These are phyloP conservation scores for Aquilaria agallochum DNA, from an alignment of 441 rosid species.

Conservation along the genomic window DNA sequence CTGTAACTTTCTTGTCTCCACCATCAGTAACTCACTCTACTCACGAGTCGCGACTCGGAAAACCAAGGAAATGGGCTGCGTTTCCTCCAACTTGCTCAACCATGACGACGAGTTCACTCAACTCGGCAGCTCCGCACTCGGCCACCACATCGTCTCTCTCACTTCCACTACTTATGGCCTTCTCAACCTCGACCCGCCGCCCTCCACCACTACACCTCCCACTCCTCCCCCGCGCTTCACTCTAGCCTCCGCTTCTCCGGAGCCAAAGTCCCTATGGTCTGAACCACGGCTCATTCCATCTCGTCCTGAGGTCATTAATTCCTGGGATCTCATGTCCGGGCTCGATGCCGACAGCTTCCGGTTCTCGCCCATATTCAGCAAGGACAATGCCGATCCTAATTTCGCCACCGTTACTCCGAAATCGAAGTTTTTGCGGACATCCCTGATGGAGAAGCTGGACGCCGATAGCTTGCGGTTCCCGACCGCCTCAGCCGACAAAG, in stretches of 20 bases:
- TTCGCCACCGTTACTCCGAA: conserved; percentile 2
- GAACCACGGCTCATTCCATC: conserved; percentile 31
- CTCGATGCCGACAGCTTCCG: conserved; percentile 81
- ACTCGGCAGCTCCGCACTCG: conserved; percentile 57
- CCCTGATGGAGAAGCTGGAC: conserved; percentile 6
- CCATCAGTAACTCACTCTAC: conserved; percentile 17
- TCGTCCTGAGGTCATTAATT: conserved; percentile 64
- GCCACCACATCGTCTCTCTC: conserved; percentile 84
- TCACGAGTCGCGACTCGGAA: conserved; percentile 3
- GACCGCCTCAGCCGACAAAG: background rate
- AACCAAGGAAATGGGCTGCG: conserved; percentile 64
- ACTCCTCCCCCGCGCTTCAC: conserved; percentile 51
- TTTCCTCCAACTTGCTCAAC: conserved; percentile 68
- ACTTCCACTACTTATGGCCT: conserved; percentile 92
- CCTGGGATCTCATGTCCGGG: conserved; percentile 92
- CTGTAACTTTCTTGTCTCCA: conserved; percentile 13
- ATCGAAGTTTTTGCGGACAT: conserved; percentile 3
- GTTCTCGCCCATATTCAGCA: conserved; percentile 36
- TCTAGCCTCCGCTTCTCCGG: conserved; percentile 34
- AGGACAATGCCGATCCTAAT: conserved; percentile 46
- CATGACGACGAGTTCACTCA: conserved; percentile 74
- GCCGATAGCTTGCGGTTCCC: conserved; percentile 11
- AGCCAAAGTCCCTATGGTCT: conserved; percentile 38
- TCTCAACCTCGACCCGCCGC: conserved; percentile 67
- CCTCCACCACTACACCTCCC: conserved; percentile 37